Evolutionary conservation across 2,329 filamentous ascomycete species (phyloP), one percentile per base, ranked within the genome.

Genomic region (Fusarium nelsonii): DNA sequence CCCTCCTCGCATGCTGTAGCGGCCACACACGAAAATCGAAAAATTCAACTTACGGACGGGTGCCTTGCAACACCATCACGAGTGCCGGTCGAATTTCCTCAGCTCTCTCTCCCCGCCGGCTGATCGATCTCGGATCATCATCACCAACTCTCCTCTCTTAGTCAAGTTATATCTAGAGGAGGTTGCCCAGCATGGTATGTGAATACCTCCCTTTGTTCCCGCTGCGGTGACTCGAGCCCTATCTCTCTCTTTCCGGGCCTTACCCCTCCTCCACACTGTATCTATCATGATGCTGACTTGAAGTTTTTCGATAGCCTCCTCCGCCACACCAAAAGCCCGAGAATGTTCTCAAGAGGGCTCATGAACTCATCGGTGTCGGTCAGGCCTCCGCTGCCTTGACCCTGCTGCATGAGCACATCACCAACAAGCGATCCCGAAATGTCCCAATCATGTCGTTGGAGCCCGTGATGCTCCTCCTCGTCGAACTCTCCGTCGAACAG

Each of bases 401-500:
- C 78, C 90, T 98, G 78, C 91, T 99, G 69, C 96, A 98, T 86
- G 96, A 99, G 87, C 96, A 99, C 90, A 94, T 98, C 85, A 97
- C 94, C 76, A 97, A 93, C 73, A 99, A 99, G 87, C 89, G 96
- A 77, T 97, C 94, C 76, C 93, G 96, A 79, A 98, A 97, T 90
- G 96, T 93, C 77, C 94, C 96, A 76, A 98, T 98, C 86, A 89
- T 91, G 71, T 97, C 94, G 55, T 85, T 99, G 78, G 96, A 99
- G 89, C 96, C 96, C 72, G 95, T 99, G 73, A 98, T 99, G 94
- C 87, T 98, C 82, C 91, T 97, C 73, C 91, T 99, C 78, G 95
- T 99, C 77, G 94, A 98, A 83, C 89, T 98, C 63, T 97, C 92
- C 73, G 96, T 99, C 77, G 95, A 98, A 78, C 90, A 97, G 77